Evolutionary conservation across 176 grass and related monocot species (phyloP), one percentile per base, ranked within the genome.

Genomic region (Puya raimondii): DNA sequence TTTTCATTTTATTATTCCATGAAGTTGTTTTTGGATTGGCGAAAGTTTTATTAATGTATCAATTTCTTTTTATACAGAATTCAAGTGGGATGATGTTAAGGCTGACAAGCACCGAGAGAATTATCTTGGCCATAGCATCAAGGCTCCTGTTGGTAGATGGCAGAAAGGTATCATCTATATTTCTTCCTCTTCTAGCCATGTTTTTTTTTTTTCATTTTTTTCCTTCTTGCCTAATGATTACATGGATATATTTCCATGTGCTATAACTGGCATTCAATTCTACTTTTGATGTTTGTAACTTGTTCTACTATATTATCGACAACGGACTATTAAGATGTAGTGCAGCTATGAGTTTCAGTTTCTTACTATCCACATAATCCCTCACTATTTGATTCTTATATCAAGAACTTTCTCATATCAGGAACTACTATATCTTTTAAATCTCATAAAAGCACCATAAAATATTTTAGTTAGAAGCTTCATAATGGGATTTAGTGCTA

Each of bases 11-110:
- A 25, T 73, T 22, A 29, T 57, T 10, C 9, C 23, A 13, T 68
- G 48, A 61, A n/a, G 16, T 20, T 15, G 13, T n/a, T 74, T 52
- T 27, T 74, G 9, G 70, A 65, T 26, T 53, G 10, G 53, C 1
- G 23, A 6, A 3, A 14, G 51, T 0, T 71, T 49, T 22, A 78
- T 69, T 65, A 9, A 51, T 64, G 22, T 65, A 20, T 10, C 1
- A 59, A 21, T 65, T 51, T 20, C 56, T 73, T 12, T 69, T 82
- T 16, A 11, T 73, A 65, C 88, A 97, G 93, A 97, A 74, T 97
- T 97, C 77, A 90, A 97, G 68, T 97, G 93, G 93, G 93, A 97
- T 52, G 93, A 97, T 81, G 93, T 97, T 20, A 97, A 97, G 86
- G 86, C 80, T 83, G 93, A 97, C 77, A 97, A 97, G 79, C 89